Evolutionary conservation across 495 filamentous ascomycete genomes (phyloP).

Genomic region (Lindgomyces ingoldianus): DNA sequence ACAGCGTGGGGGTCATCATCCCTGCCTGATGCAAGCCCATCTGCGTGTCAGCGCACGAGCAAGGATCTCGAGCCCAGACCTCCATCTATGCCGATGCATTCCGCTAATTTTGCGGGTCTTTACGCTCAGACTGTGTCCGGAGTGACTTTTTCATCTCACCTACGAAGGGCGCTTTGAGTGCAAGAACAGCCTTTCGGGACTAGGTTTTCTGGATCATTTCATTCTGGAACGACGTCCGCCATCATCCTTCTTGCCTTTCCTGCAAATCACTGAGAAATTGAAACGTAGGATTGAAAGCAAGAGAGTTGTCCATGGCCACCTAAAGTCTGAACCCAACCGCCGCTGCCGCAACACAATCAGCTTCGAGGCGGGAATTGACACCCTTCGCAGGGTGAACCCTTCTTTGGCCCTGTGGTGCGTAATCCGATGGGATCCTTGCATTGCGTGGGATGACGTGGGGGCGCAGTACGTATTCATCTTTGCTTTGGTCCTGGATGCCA

Average conservation of each 20-base stretch:
- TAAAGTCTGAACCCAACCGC: slow-evolving; percentile 1
- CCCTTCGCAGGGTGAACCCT: slow-evolving; percentile 12
- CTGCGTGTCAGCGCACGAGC: slow-evolving; percentile 21
- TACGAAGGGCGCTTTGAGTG: not conserved
- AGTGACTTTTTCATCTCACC: not conserved
- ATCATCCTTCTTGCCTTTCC: not conserved
- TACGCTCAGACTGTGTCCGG: not conserved
- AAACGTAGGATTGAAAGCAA: not conserved
- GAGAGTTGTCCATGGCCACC: not conserved
- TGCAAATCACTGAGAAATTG: slow-evolving; percentile 6
- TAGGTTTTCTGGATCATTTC: too few relatives aligned
- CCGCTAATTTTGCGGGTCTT: slow-evolving; percentile 1
- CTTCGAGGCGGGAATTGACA: not conserved
- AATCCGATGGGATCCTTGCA: slow-evolving; percentile 1
- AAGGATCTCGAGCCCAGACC: slow-evolving; percentile 2
- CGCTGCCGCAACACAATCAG: slow-evolving; percentile 3
- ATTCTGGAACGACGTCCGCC: too few relatives aligned
- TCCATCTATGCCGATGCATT: slow-evolving; percentile 7
- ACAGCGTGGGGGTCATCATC: slow-evolving; percentile 25
- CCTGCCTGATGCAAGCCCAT: not conserved
- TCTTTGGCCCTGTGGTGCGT: not conserved
- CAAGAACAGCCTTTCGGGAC: not conserved
- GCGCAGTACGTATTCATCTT: not conserved
- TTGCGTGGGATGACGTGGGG: slow-evolving; percentile 1
- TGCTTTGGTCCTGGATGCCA: not conserved